A percentile compares a stretch with the other conserved stretches of the same genome.
These are phyloP conservation scores for Penicillium argentinense DNA, from an alignment of 495 filamentous ascomycete genomes.

Conservation along the genomic window DNA sequence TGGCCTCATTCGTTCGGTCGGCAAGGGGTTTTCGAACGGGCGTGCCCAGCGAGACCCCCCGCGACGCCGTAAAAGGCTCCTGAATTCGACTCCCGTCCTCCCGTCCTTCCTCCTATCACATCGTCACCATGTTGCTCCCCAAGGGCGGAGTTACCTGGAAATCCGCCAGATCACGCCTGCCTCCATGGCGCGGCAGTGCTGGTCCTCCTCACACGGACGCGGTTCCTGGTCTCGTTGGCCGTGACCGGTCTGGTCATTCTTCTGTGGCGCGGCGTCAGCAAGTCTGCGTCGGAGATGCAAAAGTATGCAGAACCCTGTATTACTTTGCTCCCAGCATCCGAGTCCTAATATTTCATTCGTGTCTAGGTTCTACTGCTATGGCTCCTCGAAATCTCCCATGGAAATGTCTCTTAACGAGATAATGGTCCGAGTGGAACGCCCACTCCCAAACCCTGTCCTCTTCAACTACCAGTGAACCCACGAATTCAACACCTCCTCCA, in stretches of 20 bases:
- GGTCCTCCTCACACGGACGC: constrained; percentile 72
- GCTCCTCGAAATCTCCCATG: constrained; percentile 89
- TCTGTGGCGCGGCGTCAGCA: constrained; percentile 85
- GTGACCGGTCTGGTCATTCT: constrained; percentile 72
- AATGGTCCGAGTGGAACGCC: constrained; percentile 78
- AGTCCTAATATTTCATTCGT: too few relatives aligned
- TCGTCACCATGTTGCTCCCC: constrained; percentile 68
- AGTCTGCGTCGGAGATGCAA: constrained; percentile 84
- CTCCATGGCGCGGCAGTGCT: constrained; percentile 79
- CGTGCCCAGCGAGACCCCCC: constrained; percentile 12
- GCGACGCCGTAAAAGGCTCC: constrained; percentile 25
- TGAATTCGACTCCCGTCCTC: constrained; percentile 6
- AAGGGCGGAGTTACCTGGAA: constrained; percentile 94
- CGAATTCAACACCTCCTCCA: constrained; percentile 77
- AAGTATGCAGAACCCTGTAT: constrained; percentile 56
- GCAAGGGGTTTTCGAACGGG: constrained; percentile 26
- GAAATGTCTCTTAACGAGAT: constrained; percentile 90
- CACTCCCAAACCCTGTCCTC: constrained; percentile 86
- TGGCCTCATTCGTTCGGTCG: constrained; percentile 33
- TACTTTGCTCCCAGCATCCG: background rate
- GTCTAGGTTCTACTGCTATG: constrained; percentile 93
- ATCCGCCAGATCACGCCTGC: constrained; percentile 76
- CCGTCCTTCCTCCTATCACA: constrained; percentile 4
- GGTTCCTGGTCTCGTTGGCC: constrained; percentile 74
- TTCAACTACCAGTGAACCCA: constrained; percentile 93